Percentiles rank a stretch among this genome's conserved stretches.
Evolutionary conservation across 2,329 filamentous ascomycete genomes (phyloP).

Genomic region (Penicillium sp.): DNA sequence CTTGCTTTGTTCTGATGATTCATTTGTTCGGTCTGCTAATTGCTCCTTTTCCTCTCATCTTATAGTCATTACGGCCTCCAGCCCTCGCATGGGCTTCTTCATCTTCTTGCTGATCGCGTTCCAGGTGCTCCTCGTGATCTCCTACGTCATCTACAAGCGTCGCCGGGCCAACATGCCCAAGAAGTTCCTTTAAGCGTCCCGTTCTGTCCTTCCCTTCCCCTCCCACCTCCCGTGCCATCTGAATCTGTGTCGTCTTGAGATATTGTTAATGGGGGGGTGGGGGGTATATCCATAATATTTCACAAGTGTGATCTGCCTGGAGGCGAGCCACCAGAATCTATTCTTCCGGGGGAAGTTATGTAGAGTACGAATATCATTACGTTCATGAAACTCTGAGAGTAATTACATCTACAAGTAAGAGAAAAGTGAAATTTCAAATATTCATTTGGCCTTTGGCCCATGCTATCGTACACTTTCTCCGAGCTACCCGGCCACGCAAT

Average conservation of each 20-base stretch:
- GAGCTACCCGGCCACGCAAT: conserved; percentile 13
- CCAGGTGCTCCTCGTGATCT: conserved; percentile 66
- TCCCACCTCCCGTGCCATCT: not conserved
- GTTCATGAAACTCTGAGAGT: not conserved
- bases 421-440: conserved; percentile 2
- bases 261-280: not conserved
- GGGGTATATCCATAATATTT: conserved; percentile 6
- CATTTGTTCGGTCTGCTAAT: not conserved
- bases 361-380: conserved; percentile 20
- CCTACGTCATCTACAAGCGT: conserved; percentile 77
- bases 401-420: not conserved
- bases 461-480: conserved; percentile 21
- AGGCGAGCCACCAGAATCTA: conserved; percentile 2
- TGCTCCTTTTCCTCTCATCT: not conserved
- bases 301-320: conserved; percentile 7
- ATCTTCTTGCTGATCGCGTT: conserved; percentile 71
- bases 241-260: not conserved
- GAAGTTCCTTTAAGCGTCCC: conserved; percentile 69
- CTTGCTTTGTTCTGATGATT: not conserved
- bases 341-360: conserved; percentile 11
- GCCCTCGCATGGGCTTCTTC: conserved; percentile 58
- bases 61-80: conserved; percentile 51
- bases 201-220: not conserved
- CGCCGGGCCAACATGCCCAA: conserved; percentile 75
- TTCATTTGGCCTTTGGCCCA: conserved; percentile 14